phyloP scores from a whole-genome alignment of 345 rosid genomes.

The Salix caprea region DNA sequence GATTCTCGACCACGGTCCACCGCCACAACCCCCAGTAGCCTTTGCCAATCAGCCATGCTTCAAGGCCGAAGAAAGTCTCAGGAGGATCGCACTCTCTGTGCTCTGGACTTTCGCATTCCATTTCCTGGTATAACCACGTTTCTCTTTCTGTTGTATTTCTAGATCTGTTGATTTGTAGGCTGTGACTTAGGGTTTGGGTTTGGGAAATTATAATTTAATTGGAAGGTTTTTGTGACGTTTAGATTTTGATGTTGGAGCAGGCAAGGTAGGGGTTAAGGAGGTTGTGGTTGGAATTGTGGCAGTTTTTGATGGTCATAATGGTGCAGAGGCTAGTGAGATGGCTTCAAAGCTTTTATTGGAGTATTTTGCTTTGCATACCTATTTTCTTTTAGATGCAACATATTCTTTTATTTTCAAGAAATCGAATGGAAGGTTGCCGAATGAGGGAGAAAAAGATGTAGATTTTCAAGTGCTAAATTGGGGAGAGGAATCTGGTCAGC shows the following conservation, averaged over 20 bases:
- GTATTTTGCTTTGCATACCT: constrained; percentile 81
- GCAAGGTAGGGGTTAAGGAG: constrained; percentile 55
- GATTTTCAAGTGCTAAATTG: constrained; percentile 42
- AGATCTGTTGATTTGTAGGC: background rate
- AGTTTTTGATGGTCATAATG: constrained; percentile 94
- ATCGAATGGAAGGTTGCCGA: constrained; percentile 41
- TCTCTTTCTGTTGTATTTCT: background rate
- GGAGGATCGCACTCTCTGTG: constrained; percentile 81
- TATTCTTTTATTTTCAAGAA: constrained; percentile 50
- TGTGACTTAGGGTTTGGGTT: background rate
- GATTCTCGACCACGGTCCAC: constrained; percentile 32
- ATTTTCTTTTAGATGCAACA: constrained; percentile 82
- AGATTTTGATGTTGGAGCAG: constrained; percentile 36
- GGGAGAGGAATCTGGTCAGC: constrained; percentile 42
- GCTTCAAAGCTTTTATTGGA: constrained; percentile 80
- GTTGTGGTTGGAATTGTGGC: constrained; percentile 72
- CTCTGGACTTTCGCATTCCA: constrained; percentile 70
- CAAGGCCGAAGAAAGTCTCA: constrained; percentile 68
- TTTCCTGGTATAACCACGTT: constrained; percentile 51
- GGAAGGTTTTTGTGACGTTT: constrained; percentile 7
- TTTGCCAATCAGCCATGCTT: constrained; percentile 62
- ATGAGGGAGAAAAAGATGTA: constrained; percentile 39
- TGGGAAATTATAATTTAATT: background rate
- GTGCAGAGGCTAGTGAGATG: constrained; percentile 98
- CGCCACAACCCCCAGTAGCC: constrained; percentile 18